These are phyloP conservation scores for Rutstroemia sp. DNA, from an alignment of 2,329 filamentous ascomycete species.

Conservation along the genomic window DNA sequence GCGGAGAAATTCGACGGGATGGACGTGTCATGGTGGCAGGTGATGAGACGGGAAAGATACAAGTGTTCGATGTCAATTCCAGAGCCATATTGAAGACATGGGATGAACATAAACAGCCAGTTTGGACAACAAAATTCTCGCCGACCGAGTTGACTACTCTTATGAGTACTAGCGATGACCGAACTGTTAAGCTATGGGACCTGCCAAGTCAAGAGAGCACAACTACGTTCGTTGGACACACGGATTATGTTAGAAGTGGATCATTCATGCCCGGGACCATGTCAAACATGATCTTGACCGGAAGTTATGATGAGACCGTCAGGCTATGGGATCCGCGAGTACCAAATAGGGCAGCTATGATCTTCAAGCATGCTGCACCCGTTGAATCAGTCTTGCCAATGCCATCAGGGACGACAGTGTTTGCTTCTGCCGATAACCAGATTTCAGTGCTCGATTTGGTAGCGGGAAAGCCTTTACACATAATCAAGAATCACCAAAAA, in stretches of 20 bases:
- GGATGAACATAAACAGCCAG: slow-evolving; percentile 88
- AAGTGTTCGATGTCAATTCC: slow-evolving; percentile 88
- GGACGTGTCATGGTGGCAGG: slow-evolving; percentile 84
- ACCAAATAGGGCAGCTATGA: slow-evolving; percentile 68
- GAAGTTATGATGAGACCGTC: slow-evolving; percentile 92
- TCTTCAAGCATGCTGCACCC: slow-evolving; percentile 87
- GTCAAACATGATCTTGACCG: slow-evolving; percentile 71
- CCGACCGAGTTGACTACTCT: slow-evolving; percentile 77
- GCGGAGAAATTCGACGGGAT: slow-evolving; percentile 81
- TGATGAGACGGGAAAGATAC: slow-evolving; percentile 84
- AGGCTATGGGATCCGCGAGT: slow-evolving; percentile 86
- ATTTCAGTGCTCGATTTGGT: slow-evolving; percentile 91
- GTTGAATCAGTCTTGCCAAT: slow-evolving; percentile 85
- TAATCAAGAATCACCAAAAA: slow-evolving; percentile 95
- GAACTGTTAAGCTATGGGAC: slow-evolving; percentile 91
- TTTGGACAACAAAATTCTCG: slow-evolving; percentile 90
- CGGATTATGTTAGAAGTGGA: slow-evolving; percentile 85
- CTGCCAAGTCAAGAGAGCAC: slow-evolving; percentile 71
- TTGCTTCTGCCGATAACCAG: slow-evolving; percentile 77
- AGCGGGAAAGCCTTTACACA: slow-evolving; percentile 76
- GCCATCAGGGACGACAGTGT: slow-evolving; percentile 75
- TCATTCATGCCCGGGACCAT: slow-evolving; percentile 70
- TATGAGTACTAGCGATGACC: slow-evolving; percentile 87
- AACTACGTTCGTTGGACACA: slow-evolving; percentile 75
- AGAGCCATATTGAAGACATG: slow-evolving; percentile 92